Evolutionary conservation across 2,329 filamentous ascomycete species (phyloP).

Genomic region (Cylindrodendrum hubeiense): DNA sequence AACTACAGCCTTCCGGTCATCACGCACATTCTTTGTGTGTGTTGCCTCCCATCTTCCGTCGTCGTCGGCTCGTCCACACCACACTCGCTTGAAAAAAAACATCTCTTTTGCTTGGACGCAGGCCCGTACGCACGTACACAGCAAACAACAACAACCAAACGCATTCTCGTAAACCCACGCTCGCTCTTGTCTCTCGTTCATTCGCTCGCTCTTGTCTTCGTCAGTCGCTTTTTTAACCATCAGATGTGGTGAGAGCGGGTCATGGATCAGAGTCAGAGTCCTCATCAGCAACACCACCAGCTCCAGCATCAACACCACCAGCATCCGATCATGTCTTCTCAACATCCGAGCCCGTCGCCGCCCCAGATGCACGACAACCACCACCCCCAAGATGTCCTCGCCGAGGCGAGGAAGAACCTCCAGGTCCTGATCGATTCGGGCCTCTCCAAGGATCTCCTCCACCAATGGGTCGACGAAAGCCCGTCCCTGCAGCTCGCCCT

Average conservation of each 20-base stretch:
- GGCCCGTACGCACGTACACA: constrained; percentile 18
- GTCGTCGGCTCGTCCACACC: constrained; percentile 29
- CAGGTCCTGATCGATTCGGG: constrained; percentile 61
- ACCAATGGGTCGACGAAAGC: constrained; percentile 56
- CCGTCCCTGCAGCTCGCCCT: constrained; percentile 50
- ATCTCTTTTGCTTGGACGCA: constrained; percentile 22
- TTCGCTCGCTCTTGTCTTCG: constrained; percentile 29
- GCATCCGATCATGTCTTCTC: constrained; percentile 39
- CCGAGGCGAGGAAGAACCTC: constrained; percentile 59
- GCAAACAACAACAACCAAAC: constrained; percentile 1
- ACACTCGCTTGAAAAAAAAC: constrained; percentile 30
- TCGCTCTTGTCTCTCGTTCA: constrained; percentile 31
- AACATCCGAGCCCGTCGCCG: constrained; percentile 40
- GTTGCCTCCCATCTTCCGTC: constrained; percentile 23
- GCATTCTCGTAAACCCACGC: constrained; percentile 18
- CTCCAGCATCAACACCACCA: constrained; percentile 37
- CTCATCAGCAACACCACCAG: constrained; percentile 40
- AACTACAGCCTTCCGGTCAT: constrained; percentile 24
- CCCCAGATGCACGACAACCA: constrained; percentile 47
- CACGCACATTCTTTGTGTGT: constrained; percentile 25
- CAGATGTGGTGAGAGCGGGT: constrained; percentile 45
- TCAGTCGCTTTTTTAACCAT: constrained; percentile 27
- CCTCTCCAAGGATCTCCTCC: constrained; percentile 57
- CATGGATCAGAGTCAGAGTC: constrained; percentile 51
- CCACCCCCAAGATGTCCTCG: constrained; percentile 58